phyloP scores from a whole-genome alignment of 495 filamentous ascomycete genomes.

The Tuber magnatum region DNA sequence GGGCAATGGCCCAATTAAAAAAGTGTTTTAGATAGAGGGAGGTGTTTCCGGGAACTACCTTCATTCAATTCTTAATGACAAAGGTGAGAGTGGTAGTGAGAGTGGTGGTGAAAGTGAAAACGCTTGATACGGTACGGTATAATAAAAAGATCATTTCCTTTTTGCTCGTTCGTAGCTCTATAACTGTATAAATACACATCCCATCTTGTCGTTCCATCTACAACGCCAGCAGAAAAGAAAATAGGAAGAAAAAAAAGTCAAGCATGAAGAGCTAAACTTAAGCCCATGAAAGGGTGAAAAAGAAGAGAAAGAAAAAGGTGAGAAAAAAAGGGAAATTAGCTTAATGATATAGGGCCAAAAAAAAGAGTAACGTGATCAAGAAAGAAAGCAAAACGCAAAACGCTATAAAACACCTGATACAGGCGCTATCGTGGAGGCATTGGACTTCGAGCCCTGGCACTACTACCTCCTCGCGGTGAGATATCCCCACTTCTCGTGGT shows the following conservation, averaged over 20 bases:
- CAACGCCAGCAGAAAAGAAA: conserved; percentile 14
- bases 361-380: conserved; percentile 11
- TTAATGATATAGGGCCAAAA: not conserved
- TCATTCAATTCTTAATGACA: not conserved
- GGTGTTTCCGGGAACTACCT: conserved; percentile 5
- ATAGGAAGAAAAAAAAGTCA: conserved; percentile 20
- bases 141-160: not conserved
- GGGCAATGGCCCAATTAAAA: conserved; percentile 9
- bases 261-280: conserved; percentile 16
- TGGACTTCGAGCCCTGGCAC: conserved; percentile 56
- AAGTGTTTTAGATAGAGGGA: conserved; percentile 11
- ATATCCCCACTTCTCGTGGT: conserved; percentile 54
- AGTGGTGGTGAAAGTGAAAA: too few species aligned
- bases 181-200: conserved; percentile 29
- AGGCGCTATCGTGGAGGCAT: conserved; percentile 49
- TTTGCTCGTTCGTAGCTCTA: conserved; percentile 21
- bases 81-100: not conserved
- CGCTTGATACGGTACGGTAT: not conserved
- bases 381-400: too few species aligned
- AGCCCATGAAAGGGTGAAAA: conserved; percentile 35
- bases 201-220: conserved; percentile 15
- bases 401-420: not conserved
- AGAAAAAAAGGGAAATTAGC: conserved; percentile 1
- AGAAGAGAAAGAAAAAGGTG: too few species aligned
- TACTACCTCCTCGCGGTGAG: conserved; percentile 49